Percentiles rank a stretch among this genome's conserved stretches.
Evolutionary conservation across 352 stramenopile genomes (phyloP).

Genomic region (Phytophthora quininea): DNA sequence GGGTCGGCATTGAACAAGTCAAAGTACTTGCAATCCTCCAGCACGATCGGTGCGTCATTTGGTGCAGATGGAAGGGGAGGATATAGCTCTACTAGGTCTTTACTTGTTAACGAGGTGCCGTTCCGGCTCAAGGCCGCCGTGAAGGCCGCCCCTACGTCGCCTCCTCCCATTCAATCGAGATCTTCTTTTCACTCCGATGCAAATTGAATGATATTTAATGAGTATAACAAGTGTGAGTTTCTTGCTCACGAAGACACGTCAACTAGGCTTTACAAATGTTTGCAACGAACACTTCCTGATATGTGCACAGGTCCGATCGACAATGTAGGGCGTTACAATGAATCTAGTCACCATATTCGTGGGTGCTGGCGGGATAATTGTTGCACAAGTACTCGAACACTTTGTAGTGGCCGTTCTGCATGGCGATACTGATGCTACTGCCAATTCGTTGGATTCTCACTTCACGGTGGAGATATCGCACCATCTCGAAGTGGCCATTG

Average conservation of each 20-base stretch:
- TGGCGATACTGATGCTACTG: conserved; percentile 21
- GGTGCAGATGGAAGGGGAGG: neutral
- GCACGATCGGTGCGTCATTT: neutral
- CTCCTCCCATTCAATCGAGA: neutral
- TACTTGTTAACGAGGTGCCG: neutral
- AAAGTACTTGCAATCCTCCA: conserved; percentile 9
- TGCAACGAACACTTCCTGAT: neutral
- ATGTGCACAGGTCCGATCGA: neutral
- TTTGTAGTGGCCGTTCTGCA: conserved; percentile 18
- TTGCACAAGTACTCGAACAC: conserved; percentile 24
- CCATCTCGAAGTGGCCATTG: conserved; percentile 21
- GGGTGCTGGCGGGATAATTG: conserved; percentile 15
- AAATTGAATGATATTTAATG: neutral
- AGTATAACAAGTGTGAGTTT: neutral
- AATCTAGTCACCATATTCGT: conserved; percentile 14
- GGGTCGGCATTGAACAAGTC: conserved; percentile 27
- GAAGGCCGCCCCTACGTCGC: conserved; percentile 1
- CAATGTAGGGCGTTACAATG: neutral
- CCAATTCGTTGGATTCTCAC: conserved; percentile 19
- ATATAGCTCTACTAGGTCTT: conserved; percentile 2
- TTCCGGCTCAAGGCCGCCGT: neutral
- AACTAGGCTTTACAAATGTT: neutral
- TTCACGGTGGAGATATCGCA: conserved; percentile 21
- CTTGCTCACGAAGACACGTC: neutral
- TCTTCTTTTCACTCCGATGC: neutral